Conservation (phyloP, 768 basidiomycete species). For the Suillus sp. region DNA sequence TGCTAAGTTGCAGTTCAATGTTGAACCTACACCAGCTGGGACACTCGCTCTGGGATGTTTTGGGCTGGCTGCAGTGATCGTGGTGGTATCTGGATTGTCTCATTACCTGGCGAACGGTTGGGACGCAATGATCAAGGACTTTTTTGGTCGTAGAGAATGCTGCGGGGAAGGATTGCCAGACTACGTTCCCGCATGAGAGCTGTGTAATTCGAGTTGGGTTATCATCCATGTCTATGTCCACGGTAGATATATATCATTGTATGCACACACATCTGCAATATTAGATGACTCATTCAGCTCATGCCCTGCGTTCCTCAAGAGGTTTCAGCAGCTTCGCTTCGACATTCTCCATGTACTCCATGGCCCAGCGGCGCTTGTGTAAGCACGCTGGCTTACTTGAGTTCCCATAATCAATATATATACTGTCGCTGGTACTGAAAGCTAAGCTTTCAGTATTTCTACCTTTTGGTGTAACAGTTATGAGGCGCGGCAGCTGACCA, state of each 20-base stretch:
- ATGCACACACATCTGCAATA: not conserved
- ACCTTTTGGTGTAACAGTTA: too few species aligned
- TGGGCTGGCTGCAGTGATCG: not conserved
- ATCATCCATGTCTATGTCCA: not conserved
- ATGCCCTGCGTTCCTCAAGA: not conserved
- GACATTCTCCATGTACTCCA: not conserved
- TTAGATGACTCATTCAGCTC: not conserved
- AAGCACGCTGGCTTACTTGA: too few species aligned
- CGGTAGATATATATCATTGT: not conserved
- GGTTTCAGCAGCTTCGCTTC: not conserved
- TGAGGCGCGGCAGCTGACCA: too few species aligned
- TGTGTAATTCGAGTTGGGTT: not conserved
- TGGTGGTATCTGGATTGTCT: not conserved
- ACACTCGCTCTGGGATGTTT: constrained; percentile 10
- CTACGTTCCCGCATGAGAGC: constrained; percentile 8
- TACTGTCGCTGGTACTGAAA: too few species aligned
- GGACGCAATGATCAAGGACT: constrained; percentile 10
- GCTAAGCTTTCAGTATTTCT: too few species aligned
- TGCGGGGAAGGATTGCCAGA: not conserved
- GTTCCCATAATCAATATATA: too few species aligned
- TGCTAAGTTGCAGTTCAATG: constrained; percentile 4
- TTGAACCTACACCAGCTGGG: constrained; percentile 14
- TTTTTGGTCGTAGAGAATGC: constrained; percentile 4
- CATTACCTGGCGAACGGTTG: constrained; percentile 7
- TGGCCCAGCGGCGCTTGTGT: too few species aligned